Evolutionary conservation across 148 eudicot species (phyloP), one percentile per base, ranked within the genome.

Genomic region (Silene uniflora): DNA sequence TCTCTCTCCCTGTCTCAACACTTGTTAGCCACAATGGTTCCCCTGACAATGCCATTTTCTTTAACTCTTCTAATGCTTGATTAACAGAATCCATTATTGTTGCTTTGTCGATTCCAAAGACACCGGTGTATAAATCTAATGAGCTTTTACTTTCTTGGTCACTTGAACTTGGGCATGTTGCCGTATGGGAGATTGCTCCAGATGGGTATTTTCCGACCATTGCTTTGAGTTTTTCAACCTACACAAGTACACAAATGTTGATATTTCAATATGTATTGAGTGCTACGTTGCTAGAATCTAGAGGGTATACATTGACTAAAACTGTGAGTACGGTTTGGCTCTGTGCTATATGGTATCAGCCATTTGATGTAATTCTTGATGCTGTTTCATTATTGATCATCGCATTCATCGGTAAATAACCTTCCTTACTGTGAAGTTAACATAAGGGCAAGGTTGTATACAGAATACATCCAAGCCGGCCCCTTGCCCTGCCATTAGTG

Each of bases 11-110:
- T 56, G 94, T 93, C 76, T 93, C 97, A 10, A 90, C 82, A 52
- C 99, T 92, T 32, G 75, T 79, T 11, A 95, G 71, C 98, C 99
- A 95, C 73, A 95, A 65, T 4, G 99, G 99, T 21, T 92, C 93
- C 35, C 85, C 88, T 12, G 86, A 85, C 29, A 80, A 82, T 8
- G 97, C 97, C 99, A 95, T 95, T 77, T 86, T 89, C 74, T 29
- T 78, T 6, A 95, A 84, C 75, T 93, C 97, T 46, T 93, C 94
- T 75, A 83, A 32, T 58, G 89, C 89, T 76, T 76, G 77, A 63
- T 86, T 81, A 7, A 77, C 90, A 35, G 78, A 77, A 47, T 91
- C 92, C 81, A 81, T 81, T 23, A 92, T 87, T 67, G 86, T 88
- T 6, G 93, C 47, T 72, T 86, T 92, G 35, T 92, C 96, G 7